Evolutionary conservation across 768 basidiomycete genomes (phyloP), one percentile per base, ranked within the genome.

Genomic region (Cubamyces sp.): DNA sequence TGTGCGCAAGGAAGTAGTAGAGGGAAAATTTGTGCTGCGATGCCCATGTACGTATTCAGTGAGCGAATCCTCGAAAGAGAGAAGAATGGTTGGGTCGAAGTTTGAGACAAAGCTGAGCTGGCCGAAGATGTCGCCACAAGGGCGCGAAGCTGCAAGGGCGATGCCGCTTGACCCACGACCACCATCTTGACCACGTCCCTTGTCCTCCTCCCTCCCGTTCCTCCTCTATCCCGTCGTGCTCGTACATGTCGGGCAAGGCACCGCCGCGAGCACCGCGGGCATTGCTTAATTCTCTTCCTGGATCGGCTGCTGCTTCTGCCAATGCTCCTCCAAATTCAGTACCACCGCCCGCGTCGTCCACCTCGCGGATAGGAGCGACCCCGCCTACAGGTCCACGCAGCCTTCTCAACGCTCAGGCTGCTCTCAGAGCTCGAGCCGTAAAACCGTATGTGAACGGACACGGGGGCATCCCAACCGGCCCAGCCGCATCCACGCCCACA

Each of bases 231-330:
- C 34, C 64, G 59, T 45, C 66, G 60, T 49, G 64, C 57, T 64
- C 60, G 71, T 52, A 64, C 62, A 90, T 91, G 90, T 90, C 89
- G 75, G 88, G 89, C 71, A 90, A 87, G 78, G 86, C 84, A 54
- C 90, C 90, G 68, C 90, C 90, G 66, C 82, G 80, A 66, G 90
- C 89, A 58, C 90, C 90, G 48, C 78, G 90, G 62, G 90, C 90
- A 47, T 78, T 92, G 62, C 69, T 85, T 64, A 83, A 82, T 61
- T 75, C 80, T 41, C 67, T 81, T 8, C 63, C 59, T 52, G 63
- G 54, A 56, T 56, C 63, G n/a, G 68, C 68, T n/a, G 65, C 69
- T 26, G 52, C 64, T 68, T 60, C 64, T 64, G 62, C 70, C 64
- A 56, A 77, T 26, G 69, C 78, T 16, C 70, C 77, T 50, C 56